Conservation (phyloP, 129 eudicot genomes). For the Chrysanthemum lavandulifolium region DNA sequence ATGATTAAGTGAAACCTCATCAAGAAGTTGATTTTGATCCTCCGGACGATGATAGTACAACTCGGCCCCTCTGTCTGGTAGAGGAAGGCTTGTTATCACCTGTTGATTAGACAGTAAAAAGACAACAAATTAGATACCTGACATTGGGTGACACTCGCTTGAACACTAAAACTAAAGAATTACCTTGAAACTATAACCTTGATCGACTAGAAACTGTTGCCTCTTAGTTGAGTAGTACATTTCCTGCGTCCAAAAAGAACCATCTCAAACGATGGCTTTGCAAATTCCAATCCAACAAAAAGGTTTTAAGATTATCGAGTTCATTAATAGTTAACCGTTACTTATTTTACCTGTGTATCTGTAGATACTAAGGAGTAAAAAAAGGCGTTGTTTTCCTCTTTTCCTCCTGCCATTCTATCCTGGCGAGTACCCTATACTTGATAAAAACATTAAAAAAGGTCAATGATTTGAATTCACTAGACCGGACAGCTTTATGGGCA, state of each 20-base stretch:
- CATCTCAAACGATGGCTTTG: slow-evolving; percentile 2
- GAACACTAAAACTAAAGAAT: background rate
- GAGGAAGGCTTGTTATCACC: too few relatives aligned
- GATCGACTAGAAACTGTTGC: slow-evolving; percentile 92
- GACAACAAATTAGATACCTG: background rate
- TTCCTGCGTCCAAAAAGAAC: slow-evolving; percentile 51
- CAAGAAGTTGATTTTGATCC: too few relatives aligned
- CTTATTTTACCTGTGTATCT: slow-evolving; percentile 71
- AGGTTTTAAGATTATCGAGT: background rate
- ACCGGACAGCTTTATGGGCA: background rate
- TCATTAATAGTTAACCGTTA: too few relatives aligned
- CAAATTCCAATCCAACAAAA: background rate
- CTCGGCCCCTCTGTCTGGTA: too few relatives aligned
- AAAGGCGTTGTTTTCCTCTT: slow-evolving; percentile 96
- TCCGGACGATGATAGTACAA: too few relatives aligned
- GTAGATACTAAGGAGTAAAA: slow-evolving; percentile 95
- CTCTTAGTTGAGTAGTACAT: slow-evolving; percentile 96
- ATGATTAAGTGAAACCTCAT: too few relatives aligned
- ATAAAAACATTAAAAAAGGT: background rate
- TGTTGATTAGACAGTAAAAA: too few relatives aligned
- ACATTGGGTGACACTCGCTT: too few relatives aligned
- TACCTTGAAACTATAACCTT: slow-evolving; percentile 88
- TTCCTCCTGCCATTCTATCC: slow-evolving; percentile 94
- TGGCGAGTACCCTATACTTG: slow-evolving; percentile 72
- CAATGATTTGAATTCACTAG: background rate